phyloP scores from a whole-genome alignment of 169 alveolate species.

The Cryptosporidium sp. region DNA sequence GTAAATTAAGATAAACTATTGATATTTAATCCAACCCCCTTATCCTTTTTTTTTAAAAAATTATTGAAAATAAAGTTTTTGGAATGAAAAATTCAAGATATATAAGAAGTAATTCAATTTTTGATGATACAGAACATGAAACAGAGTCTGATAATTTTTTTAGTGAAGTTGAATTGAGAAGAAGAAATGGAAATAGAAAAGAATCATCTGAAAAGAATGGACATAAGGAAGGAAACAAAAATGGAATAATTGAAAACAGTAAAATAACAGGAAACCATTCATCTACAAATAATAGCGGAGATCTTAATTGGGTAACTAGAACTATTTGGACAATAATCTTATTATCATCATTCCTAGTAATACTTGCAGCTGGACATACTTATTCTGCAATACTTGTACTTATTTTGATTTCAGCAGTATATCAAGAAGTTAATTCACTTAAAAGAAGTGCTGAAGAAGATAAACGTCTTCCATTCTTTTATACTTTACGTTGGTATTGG shows the following conservation, averaged over 20 bases:
- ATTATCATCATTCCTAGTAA: conserved; percentile 80
- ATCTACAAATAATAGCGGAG: not conserved
- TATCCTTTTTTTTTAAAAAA: not conserved
- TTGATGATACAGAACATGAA: conserved; percentile 66
- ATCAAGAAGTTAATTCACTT: conserved; percentile 83
- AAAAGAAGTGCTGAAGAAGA: conserved; percentile 84
- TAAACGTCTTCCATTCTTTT: conserved; percentile 82
- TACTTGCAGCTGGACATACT: conserved; percentile 91
- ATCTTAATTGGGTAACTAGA: conserved; percentile 77
- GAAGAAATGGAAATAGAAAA: conserved; percentile 4
- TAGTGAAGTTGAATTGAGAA: conserved; percentile 19
- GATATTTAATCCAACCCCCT: not conserved
- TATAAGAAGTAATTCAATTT: conserved; percentile 20
- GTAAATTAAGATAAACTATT: not conserved
- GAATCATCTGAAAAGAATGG: not conserved
- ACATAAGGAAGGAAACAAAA: not conserved
- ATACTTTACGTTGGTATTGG: conserved; percentile 85
- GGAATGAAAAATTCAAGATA: conserved; percentile 4
- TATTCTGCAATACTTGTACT: conserved; percentile 89
- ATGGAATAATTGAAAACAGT: not conserved
- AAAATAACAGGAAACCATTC: not conserved
- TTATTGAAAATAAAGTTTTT: not conserved
- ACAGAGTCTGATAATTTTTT: conserved; percentile 63
- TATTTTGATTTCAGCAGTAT: conserved; percentile 78
- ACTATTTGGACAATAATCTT: conserved; percentile 86